Conservation (phyloP, 352 stramenopile species). For the Pythium brachiatum region DNA sequence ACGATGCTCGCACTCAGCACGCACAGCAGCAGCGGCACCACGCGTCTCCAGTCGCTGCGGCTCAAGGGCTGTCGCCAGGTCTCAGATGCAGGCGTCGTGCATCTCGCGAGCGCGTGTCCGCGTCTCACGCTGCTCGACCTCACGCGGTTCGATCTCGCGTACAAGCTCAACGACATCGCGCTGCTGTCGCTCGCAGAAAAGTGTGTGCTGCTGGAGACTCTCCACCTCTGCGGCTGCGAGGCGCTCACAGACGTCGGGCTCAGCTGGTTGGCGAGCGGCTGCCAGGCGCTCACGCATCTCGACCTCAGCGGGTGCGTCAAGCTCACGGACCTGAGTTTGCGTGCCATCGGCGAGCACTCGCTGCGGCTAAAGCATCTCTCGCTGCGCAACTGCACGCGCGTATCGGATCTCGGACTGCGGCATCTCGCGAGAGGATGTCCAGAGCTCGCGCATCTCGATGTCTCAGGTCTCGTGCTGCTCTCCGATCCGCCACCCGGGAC, state of each 20-base stretch:
- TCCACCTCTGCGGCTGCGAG: conserved; percentile 82
- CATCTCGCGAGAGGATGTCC: conserved; percentile 46
- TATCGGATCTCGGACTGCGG: conserved; percentile 57
- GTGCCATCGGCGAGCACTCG: conserved; percentile 78
- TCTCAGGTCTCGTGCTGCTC: conserved; percentile 42
- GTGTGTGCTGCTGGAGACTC: conserved; percentile 44
- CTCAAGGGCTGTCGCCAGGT: conserved; percentile 84
- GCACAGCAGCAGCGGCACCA: conserved; percentile 31
- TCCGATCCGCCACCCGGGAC: conserved; percentile 17
- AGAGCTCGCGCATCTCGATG: conserved; percentile 43
- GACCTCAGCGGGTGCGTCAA: conserved; percentile 84
- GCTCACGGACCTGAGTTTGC: conserved; percentile 85
- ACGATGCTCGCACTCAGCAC: conserved; percentile 71
- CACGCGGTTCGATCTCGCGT: conserved; percentile 82
- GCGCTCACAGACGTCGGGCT: conserved; percentile 91
- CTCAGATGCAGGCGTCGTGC: conserved; percentile 83
- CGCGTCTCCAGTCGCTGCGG: conserved; percentile 55
- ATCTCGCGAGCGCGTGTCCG: conserved; percentile 64
- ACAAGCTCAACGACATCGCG: conserved; percentile 91
- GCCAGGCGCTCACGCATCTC: conserved; percentile 74
- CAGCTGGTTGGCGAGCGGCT: conserved; percentile 86
- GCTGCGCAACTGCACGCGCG: conserved; percentile 41
- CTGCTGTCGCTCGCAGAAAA: conserved; percentile 80
- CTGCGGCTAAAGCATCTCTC: conserved; percentile 51
- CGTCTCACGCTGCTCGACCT: conserved; percentile 77